phyloP scores from a whole-genome alignment of 305 asterid genomes.

The Salvia sclarea region DNA sequence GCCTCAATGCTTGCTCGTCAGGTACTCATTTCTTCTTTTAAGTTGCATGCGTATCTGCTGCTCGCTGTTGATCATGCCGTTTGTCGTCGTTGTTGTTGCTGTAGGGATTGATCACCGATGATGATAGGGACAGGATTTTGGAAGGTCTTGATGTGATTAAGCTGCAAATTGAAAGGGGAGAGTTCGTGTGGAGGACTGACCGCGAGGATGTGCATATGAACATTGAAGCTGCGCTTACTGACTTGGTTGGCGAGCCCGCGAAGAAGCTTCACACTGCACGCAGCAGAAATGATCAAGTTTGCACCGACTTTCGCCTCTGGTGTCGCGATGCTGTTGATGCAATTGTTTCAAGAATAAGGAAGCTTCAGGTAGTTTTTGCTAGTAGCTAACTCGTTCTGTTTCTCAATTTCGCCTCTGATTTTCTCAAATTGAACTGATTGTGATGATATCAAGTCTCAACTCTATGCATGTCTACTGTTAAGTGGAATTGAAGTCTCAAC shows the following conservation, averaged over 20 bases:
- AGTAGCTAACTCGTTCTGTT: neutral
- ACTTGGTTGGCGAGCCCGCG: constrained; percentile 94
- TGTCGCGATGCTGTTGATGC: constrained; percentile 81
- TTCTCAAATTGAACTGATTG: neutral
- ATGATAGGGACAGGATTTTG: constrained; percentile 62
- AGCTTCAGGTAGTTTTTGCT: constrained; percentile 65
- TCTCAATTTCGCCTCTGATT: neutral
- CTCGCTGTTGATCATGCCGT: neutral
- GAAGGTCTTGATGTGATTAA: constrained; percentile 74
- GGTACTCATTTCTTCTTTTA: constrained; percentile 36
- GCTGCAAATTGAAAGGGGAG: constrained; percentile 69
- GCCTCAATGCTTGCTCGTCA: constrained; percentile 92
- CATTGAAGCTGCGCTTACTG: constrained; percentile 94
- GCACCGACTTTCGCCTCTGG: constrained; percentile 92
- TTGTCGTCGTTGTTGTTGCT: neutral
- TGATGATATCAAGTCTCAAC: neutral
- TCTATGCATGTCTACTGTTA: neutral
- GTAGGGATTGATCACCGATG: constrained; percentile 83
- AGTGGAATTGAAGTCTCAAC: neutral
- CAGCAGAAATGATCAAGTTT: constrained; percentile 92
- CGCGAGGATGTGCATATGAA: constrained; percentile 99
- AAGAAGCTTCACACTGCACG: constrained; percentile 98
- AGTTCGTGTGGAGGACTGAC: constrained; percentile 87
- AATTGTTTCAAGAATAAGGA: constrained; percentile 50
- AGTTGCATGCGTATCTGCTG: neutral